These are phyloP conservation scores for Cordia subcordata DNA, from an alignment of 257 asterid genomes.

Conservation along the genomic window DNA sequence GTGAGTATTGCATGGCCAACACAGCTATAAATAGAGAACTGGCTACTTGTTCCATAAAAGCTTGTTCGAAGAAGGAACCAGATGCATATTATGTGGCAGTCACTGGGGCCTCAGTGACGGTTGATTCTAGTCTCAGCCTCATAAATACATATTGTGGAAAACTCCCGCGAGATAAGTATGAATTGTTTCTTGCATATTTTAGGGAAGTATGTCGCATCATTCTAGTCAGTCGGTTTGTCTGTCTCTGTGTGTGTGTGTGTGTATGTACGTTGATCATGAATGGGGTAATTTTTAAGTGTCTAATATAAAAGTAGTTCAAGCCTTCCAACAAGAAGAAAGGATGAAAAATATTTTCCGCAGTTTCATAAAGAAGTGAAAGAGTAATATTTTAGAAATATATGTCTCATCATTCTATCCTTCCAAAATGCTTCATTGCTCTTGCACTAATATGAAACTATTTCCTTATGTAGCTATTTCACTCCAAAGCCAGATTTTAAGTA, in stretches of 20 bases:
- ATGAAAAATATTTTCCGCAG: too few relatives aligned
- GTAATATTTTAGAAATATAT: background rate
- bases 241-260: background rate
- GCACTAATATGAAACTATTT: background rate
- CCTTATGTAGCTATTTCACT: slow-evolving; percentile 35
- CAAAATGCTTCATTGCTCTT: background rate
- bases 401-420: background rate
- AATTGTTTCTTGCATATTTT: slow-evolving; percentile 12
- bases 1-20: slow-evolving; percentile 43
- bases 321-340: background rate
- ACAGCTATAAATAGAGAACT: slow-evolving; percentile 37
- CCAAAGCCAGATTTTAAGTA: slow-evolving; percentile 53
- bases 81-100: slow-evolving; percentile 48
- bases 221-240: background rate
- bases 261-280: too few relatives aligned
- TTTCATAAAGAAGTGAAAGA: background rate
- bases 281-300: too few relatives aligned
- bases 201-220: background rate
- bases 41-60: slow-evolving; percentile 23
- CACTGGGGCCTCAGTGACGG: slow-evolving; percentile 68
- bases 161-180: slow-evolving; percentile 63
- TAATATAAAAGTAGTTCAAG: too few relatives aligned
- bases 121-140: slow-evolving; percentile 64
- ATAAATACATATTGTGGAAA: slow-evolving; percentile 59
- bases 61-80: slow-evolving; percentile 29